Evolutionary conservation across 2,329 filamentous ascomycete species (phyloP).

Genomic region (Ophiostoma montium): DNA sequence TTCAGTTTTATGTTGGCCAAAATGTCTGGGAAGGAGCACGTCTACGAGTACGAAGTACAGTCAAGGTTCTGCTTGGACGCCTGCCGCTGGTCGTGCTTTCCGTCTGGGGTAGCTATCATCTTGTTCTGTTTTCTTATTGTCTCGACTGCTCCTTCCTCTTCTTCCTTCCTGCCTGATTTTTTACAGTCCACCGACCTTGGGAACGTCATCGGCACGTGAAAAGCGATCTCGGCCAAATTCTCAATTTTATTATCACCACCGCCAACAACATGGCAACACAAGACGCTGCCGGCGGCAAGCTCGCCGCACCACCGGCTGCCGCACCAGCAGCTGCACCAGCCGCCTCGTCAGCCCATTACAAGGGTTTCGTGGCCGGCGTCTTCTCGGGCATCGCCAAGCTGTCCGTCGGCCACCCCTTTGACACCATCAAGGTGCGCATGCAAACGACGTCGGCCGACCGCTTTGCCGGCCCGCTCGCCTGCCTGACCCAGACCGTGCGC

Average conservation of each 20-base stretch:
- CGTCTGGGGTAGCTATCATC: not conserved
- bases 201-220: too few species aligned
- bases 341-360: slow-evolving; percentile 49
- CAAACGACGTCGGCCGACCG: slow-evolving; percentile 68
- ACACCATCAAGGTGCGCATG: slow-evolving; percentile 91
- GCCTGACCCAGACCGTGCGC: slow-evolving; percentile 67
- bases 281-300: not conserved
- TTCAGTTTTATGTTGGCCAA: not conserved
- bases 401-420: slow-evolving; percentile 64
- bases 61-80: too few species aligned
- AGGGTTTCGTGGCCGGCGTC: slow-evolving; percentile 93
- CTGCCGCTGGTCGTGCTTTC: not conserved
- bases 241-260: not conserved
- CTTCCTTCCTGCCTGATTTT: not conserved
- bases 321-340: slow-evolving; percentile 7
- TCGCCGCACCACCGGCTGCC: not conserved
- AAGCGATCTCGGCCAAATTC: not conserved
- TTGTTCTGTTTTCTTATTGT: not conserved
- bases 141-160: not conserved
- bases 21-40: too few species aligned
- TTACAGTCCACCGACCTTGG: too few species aligned
- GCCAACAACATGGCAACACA: slow-evolving; percentile 5
- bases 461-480: slow-evolving; percentile 78
- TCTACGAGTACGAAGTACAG: too few species aligned
- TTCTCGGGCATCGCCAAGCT: slow-evolving; percentile 91